A percentile compares a stretch with the other conserved stretches of the same genome.
Conservation (phyloP, 2,329 filamentous ascomycete species). For the Magnaporthiopsis poae region DNA sequence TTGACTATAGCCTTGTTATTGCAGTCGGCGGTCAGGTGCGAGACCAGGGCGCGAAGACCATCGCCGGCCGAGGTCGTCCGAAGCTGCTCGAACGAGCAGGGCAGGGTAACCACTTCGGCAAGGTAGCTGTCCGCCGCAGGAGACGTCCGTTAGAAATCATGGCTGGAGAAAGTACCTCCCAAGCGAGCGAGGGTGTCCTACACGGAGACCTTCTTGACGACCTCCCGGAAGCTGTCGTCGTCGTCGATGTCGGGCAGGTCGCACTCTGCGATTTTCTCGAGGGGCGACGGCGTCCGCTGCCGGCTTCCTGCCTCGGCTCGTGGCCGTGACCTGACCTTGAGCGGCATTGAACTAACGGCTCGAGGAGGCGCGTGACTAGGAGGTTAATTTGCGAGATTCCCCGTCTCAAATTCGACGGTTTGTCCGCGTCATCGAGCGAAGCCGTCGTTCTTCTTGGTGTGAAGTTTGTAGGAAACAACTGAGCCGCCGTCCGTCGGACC, state of each 20-base stretch:
- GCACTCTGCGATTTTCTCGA: constrained; percentile 16
- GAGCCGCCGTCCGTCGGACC: not conserved
- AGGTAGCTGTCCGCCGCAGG: constrained; percentile 43
- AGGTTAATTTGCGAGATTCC: not conserved
- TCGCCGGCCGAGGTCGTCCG: constrained; percentile 55
- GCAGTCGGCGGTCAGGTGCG: constrained; percentile 53
- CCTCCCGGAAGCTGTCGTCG: constrained; percentile 50
- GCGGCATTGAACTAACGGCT: not conserved
- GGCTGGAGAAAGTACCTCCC: not conserved
- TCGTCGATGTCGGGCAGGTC: constrained; percentile 47
- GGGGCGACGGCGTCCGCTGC: constrained; percentile 27
- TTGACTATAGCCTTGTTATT: constrained; percentile 63
- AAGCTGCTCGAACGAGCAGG: constrained; percentile 65
- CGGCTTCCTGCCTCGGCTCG: not conserved
- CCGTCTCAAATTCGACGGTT: too few relatives aligned
- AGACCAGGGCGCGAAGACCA: constrained; percentile 48
- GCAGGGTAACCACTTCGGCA: constrained; percentile 50
- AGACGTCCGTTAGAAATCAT: not conserved
- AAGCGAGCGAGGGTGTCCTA: constrained; percentile 20
- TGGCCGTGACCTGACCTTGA: constrained; percentile 5
- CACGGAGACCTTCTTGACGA: constrained; percentile 59
- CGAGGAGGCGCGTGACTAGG: not conserved
- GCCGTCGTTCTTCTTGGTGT: not conserved
- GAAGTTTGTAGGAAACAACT: not conserved
- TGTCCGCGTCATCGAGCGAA: not conserved